These are phyloP conservation scores for Scheffersomyces coipomensis DNA, from an alignment of 805 yeast genomes.

Conservation along the genomic window DNA sequence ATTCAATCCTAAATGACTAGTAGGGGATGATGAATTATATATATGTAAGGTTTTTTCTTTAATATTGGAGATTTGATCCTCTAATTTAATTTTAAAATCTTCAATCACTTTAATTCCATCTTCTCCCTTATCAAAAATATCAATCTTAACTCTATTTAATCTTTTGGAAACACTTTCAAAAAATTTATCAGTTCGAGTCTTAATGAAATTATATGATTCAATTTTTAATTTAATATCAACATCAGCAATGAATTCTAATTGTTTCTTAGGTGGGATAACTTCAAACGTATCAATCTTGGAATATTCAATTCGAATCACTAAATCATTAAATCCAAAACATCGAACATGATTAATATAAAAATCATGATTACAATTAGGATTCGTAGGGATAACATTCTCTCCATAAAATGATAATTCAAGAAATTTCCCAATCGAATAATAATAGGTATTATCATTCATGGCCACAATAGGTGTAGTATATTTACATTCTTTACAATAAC, in stretches of 20 bases:
- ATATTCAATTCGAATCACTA: constrained; percentile 78
- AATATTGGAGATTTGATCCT: constrained; percentile 49
- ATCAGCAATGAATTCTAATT: constrained; percentile 69
- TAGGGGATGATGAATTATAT: constrained; percentile 54
- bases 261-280: constrained; percentile 72
- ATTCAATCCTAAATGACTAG: constrained; percentile 71
- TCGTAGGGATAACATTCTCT: constrained; percentile 20
- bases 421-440: constrained; percentile 89
- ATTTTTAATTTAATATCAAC: constrained; percentile 67
- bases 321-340: constrained; percentile 78
- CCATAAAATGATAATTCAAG: constrained; percentile 82
- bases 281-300: constrained; percentile 74
- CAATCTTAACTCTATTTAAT: constrained; percentile 72
- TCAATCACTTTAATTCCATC: constrained; percentile 62
- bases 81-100: constrained; percentile 54
- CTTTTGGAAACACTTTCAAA: constrained; percentile 73
- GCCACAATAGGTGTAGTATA: constrained; percentile 73
- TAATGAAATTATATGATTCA: constrained; percentile 55
- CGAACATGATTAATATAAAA: constrained; percentile 78
- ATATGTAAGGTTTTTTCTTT: constrained; percentile 46
- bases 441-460: constrained; percentile 86
- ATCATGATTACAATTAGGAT: constrained; percentile 67
- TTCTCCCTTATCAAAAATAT: constrained; percentile 67
- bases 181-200: constrained; percentile 53
- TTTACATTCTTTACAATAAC: constrained; percentile 79